Evolutionary conservation across 345 rosid genomes (phyloP), one percentile per base, ranked within the genome.

Genomic region (Eucalyptus sp.): DNA sequence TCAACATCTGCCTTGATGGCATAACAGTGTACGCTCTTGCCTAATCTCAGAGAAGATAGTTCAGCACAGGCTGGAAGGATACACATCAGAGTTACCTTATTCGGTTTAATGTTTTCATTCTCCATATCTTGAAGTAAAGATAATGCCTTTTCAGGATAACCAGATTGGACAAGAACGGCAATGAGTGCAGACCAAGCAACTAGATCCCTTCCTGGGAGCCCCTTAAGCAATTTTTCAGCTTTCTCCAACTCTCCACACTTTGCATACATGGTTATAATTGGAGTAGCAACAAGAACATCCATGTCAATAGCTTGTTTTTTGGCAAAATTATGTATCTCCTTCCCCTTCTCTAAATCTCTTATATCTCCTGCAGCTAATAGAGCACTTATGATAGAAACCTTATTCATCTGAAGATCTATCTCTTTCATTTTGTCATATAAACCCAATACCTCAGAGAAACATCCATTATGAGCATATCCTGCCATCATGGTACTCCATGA

Each of bases 121-220:
- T 89, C 92, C 97, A 95, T 93, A 87, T 88, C 92, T 81, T 89
- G 89, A 87, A 94, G 95, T 89, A 94, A 41, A 64, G 92, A 90
- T 50, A 94, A 91, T 89, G 95, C 94, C 60, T 91, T 92, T 66
- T 93, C 89, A 81, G 92, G 92, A 88, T 93, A 91, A 5, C 95
- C 96, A 87, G 95, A 92, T 90, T 93, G 94, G 87, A 90, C 94
- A 89, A 90, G 92, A 84, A 91, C 90, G 46, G 91, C 90, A 89
- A 95, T 93, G 87, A 93, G 90, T 24, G 96, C 94, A 91, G 96
- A 94, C 96, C 96, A 95, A 89, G 95, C 89, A 92, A 95, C 90
- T 11, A 93, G 85, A 89, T 95, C 97, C 90, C 89, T 91, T 52
- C 44, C 92, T 51, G 86, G 90, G 84, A 90, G 89, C 86, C 88